A percentile compares a stretch with the other conserved stretches of the same genome.
phyloP scores from a whole-genome alignment of 2,329 filamentous ascomycete species.

The Pseudohalonectria lignicola region DNA sequence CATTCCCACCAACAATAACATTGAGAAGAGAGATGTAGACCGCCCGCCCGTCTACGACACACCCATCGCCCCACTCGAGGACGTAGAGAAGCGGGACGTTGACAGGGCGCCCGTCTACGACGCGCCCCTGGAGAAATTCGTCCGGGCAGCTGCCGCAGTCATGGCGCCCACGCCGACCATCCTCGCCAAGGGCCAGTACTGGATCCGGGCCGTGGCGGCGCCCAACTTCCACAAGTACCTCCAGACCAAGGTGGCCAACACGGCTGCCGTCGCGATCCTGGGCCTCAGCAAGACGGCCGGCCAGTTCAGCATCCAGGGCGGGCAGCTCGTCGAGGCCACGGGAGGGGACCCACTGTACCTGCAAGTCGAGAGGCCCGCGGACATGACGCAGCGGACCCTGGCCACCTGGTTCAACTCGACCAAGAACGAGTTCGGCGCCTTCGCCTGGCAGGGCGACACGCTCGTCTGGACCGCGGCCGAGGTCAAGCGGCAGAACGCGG shows the following conservation, averaged over 20 bases:
- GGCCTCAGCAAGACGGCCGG: conserved; percentile 40
- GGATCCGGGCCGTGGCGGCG: conserved; percentile 44
- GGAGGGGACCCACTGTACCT: conserved; percentile 29
- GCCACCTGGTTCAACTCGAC: conserved; percentile 37
- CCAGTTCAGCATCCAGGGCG: conserved; percentile 43
- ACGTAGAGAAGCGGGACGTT: background rate
- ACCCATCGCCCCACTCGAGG: conserved; percentile 1
- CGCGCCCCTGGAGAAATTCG: background rate
- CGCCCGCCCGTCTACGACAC: conserved; percentile 9
- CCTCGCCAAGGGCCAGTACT: conserved; percentile 39
- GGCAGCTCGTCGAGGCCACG: conserved; percentile 43
- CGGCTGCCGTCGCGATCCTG: conserved; percentile 37
- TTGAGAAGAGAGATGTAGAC: background rate
- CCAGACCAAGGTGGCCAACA: conserved; percentile 31
- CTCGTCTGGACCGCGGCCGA: conserved; percentile 39
- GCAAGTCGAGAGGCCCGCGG: conserved; percentile 32
- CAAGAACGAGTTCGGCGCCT: conserved; percentile 43
- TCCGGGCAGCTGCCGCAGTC: background rate
- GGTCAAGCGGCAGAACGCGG: conserved; percentile 39
- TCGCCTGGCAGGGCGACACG: conserved; percentile 46
- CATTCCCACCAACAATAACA: background rate
- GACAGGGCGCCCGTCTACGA: conserved; percentile 2
- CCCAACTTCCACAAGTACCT: conserved; percentile 49
- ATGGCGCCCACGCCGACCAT: conserved; percentile 19
- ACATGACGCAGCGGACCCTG: conserved; percentile 32